phyloP scores from a whole-genome alignment of 768 basidiomycete species.

The Lactarius hatsudake region DNA sequence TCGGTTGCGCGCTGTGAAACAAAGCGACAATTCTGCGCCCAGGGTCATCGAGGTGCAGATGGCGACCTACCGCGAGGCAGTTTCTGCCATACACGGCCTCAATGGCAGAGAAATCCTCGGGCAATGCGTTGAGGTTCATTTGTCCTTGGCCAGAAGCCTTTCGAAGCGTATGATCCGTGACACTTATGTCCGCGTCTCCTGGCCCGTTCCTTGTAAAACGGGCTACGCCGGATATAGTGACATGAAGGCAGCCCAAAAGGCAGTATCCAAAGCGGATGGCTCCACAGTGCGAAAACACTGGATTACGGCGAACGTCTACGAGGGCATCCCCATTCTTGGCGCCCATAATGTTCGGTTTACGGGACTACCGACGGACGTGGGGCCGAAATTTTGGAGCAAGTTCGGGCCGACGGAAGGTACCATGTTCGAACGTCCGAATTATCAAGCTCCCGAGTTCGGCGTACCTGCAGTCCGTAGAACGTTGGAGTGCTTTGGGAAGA shows the following conservation, averaged over 20 bases:
- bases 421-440: constrained; percentile 52
- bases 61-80: constrained; percentile 46
- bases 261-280: constrained; percentile 44
- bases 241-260: constrained; percentile 47
- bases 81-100: constrained; percentile 49
- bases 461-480: constrained; percentile 38
- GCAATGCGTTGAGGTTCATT: constrained; percentile 42
- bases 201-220: constrained; percentile 54
- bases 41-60: constrained; percentile 46
- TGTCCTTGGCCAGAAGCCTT: constrained; percentile 42
- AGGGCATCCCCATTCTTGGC: constrained; percentile 57
- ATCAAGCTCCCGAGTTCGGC: constrained; percentile 36
- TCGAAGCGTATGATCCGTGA: constrained; percentile 47
- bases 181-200: constrained; percentile 54
- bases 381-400: constrained; percentile 41
- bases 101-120: constrained; percentile 46
- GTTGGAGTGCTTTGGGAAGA: constrained; percentile 40
- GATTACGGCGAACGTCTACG: constrained; percentile 50
- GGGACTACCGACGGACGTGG: constrained; percentile 48
- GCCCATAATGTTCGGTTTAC: constrained; percentile 58
- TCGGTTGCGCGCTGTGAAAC: constrained; percentile 14
- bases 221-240: constrained; percentile 65
- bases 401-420: constrained; percentile 50
- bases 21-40: constrained; percentile 23
- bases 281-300: constrained; percentile 39